These are phyloP conservation scores for Chloranthus sessilifolius DNA, from an alignment of 164 flowering plant species.

Conservation along the genomic window DNA sequence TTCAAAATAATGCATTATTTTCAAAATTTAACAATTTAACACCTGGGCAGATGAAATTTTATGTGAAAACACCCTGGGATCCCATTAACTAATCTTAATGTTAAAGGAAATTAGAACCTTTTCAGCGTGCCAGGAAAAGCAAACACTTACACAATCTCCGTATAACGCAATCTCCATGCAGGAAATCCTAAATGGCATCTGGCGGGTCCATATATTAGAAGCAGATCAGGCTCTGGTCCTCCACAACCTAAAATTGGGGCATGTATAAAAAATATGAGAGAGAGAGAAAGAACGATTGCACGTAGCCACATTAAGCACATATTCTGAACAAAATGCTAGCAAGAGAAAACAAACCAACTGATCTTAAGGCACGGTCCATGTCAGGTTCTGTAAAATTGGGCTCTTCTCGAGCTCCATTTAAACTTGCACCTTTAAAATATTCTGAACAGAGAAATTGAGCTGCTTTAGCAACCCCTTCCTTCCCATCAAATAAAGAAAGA, in stretches of 20 bases:
- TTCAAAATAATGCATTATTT: background rate
- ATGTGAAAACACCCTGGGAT: no score
- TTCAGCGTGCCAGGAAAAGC: background rate
- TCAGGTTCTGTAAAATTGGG: constrained; percentile 51
- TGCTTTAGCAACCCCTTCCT: constrained; percentile 77
- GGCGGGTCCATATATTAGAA: constrained; percentile 75
- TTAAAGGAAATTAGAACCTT: background rate
- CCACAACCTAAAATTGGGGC: constrained; percentile 40
- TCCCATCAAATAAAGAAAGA: constrained; percentile 66
- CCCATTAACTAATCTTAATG: background rate
- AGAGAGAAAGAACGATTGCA: background rate
- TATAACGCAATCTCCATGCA: constrained; percentile 81
- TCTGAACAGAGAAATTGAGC: constrained; percentile 56
- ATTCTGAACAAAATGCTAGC: background rate
- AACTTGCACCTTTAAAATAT: constrained; percentile 23
- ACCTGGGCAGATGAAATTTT: no score
- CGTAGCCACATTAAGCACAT: no score
- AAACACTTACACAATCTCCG: constrained; percentile 82
- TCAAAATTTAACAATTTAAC: no score
- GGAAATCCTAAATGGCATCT: constrained; percentile 94
- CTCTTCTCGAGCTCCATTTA: constrained; percentile 20
- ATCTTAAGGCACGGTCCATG: constrained; percentile 51
- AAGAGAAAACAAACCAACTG: constrained; percentile 46
- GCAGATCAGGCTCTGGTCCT: constrained; percentile 73
- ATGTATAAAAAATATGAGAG: background rate